Base-by-base conservation (phyloP, 805 yeast genomes). In the Millerozyma miso region DNA sequence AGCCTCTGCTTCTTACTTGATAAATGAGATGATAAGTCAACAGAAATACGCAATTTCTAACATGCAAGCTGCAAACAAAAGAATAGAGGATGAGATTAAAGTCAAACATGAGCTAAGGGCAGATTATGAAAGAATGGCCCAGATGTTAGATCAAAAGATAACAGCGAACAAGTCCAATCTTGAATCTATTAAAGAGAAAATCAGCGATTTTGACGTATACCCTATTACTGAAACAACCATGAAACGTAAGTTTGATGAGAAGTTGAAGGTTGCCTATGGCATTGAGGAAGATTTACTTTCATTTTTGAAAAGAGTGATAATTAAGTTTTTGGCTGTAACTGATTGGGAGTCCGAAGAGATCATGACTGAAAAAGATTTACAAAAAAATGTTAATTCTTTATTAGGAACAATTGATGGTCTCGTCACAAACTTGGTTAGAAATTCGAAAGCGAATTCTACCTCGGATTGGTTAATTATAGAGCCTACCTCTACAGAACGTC, bases 1-100 rank as follows among this genome's bases (percentile, higher is more conserved):
- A 13, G 62, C 64, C 13, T 44, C 56, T 10, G 59, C 68, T 2
- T 53, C 60, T 13, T 23, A 29, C 3, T 35, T 48, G 14, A 41
- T 51, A 7, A 16, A 35, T 13, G 37, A 44, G 10, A 39, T 47
- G 17, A 23, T 38, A 3, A 19, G 37, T 8, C 39, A 47, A 35
- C 52, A 51, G 35, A 40, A 35, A 16, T 45, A 45, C 15, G 38
- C 37, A 19, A 35, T 41, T 19, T 37, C 41, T 4, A 34, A 42
- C 19, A 14, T 44, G n/a, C 23, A 12, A 2, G n/a, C 19, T 15
- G 8, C 4, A n/a, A 20, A 23, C 39, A 15, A 43, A 42, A 16
- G 17, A 31, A 33, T 19, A 16, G 15, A 45, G 14, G 33, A 31
- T 14, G 34, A 16, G 10, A 32, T 33, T 7, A n/a, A 19, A 14